These are phyloP conservation scores for Aspergillus sp. DNA, from an alignment of 2,329 filamentous ascomycete species.

Conservation along the genomic window DNA sequence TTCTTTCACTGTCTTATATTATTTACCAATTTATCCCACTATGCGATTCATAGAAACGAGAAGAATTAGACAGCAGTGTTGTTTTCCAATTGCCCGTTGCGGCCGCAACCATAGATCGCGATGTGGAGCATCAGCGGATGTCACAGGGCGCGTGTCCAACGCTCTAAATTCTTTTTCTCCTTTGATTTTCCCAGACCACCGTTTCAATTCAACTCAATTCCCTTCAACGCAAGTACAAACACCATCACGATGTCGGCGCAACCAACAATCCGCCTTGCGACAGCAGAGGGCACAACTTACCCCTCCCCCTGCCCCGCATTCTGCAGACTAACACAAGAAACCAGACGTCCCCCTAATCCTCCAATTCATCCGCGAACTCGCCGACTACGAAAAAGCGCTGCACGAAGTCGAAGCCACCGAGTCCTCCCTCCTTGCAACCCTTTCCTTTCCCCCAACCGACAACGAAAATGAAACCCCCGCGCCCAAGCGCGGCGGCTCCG, in stretches of 20 bases:
- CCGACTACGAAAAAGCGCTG: conserved; percentile 81
- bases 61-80: neutral
- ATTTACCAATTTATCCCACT: conserved; percentile 10
- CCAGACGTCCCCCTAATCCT: conserved; percentile 83
- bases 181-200: neutral
- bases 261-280: conserved; percentile 47
- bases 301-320: conserved; percentile 1
- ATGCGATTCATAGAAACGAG: conserved; percentile 1
- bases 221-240: neutral
- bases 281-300: conserved; percentile 40
- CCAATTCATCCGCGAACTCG: conserved; percentile 79
- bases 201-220: neutral
- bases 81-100: neutral
- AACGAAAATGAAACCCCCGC: conserved; percentile 12
- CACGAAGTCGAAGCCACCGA: conserved; percentile 78
- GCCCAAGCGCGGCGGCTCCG: conserved; percentile 61
- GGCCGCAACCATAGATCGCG: neutral
- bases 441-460: conserved; percentile 72
- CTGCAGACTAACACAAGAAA: neutral
- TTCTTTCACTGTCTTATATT: conserved; percentile 18
- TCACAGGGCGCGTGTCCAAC: conserved; percentile 6
- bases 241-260: conserved; percentile 36
- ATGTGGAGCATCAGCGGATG: conserved; percentile 12
- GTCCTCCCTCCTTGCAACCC: conserved; percentile 70
- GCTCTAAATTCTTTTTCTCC: neutral